Evolutionary conservation across 2,329 filamentous ascomycete species (phyloP), one percentile per base, ranked within the genome.

Genomic region (Lasiodiplodia hormozganensis): DNA sequence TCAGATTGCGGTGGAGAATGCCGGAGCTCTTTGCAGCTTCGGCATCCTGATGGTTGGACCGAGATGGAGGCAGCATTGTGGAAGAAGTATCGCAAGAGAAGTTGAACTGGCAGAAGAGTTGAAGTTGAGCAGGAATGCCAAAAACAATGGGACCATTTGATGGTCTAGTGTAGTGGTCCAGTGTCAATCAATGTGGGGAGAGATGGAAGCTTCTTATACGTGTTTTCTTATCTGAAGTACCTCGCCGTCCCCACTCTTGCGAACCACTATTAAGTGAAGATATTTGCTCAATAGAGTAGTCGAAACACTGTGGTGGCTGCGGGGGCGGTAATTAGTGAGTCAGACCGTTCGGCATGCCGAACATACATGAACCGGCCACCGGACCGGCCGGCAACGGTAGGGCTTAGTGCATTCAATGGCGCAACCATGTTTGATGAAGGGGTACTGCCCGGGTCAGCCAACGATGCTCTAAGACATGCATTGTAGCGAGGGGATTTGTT

Each of bases 1-100:
- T 81, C 2, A 86, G 81, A 64, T 84, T 81, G 47, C 86, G 82
- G 72, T 88, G 86, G 49, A 89, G 79, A 28, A 88, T 77, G n/a
- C 79, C 74, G 67, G 66, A 70, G 38, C 25, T 51, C 16, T 58
- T 52, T 12, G 60, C 43, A 16, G 43, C 11, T 4, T 47, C 28
- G 62, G 47, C 36, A 51, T 65, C 47, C 6, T 58, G 11, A 7
- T 65, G 40, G 7, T 25, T 18, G 25, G 40, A 51, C 12, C 49
- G 62, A 49, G 34, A 28, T 28, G 28, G 12, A 40, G 62, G 47
- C 11, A 65, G 31, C 62, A 65, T 62, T 16, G 4, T 62, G 25
- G 10, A 57, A 8, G 28, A 21, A 12, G 34, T 38, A 25, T 38
- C 10, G 14, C 11, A 8, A 12, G 8, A 2, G 6, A 36, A 23